Evolutionary conservation across 2,329 filamentous ascomycete species (phyloP).

Genomic region (Tricladium varicosporioides): DNA sequence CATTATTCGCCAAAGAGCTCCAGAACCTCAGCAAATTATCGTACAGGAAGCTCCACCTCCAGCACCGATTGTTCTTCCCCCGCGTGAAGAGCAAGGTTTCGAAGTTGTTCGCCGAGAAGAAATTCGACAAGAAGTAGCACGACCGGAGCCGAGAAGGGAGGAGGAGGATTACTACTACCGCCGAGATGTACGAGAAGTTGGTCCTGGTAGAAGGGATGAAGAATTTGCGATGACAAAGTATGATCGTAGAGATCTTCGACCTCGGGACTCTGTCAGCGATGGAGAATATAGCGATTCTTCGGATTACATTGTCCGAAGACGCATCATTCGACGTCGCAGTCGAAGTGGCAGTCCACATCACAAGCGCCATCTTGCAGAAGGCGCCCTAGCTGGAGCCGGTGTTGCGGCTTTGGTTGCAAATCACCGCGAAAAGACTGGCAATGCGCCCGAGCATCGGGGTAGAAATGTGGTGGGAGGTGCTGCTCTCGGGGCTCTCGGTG

Average conservation of each 20-base stretch:
- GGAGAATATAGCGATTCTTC: constrained; percentile 46
- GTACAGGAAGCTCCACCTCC: constrained; percentile 56
- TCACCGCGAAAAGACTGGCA: constrained; percentile 44
- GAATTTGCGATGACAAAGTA: constrained; percentile 34
- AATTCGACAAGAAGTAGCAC: constrained; percentile 19
- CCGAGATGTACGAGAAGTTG: constrained; percentile 33
- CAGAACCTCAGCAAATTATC: constrained; percentile 58
- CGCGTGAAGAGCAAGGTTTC: constrained; percentile 22
- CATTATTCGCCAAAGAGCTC: constrained; percentile 54
- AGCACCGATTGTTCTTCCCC: constrained; percentile 45
- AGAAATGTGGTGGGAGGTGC: constrained; percentile 47
- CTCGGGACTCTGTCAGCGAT: constrained; percentile 33
- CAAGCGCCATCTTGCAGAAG: constrained; percentile 60
- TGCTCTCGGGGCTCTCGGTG: constrained; percentile 60
- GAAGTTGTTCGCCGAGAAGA: constrained; percentile 28
- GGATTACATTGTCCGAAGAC: constrained; percentile 41
- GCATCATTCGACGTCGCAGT: constrained; percentile 46
- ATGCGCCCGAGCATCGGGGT: constrained; percentile 28
- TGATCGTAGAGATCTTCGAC: constrained; percentile 39
- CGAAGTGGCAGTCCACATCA: constrained; percentile 48
- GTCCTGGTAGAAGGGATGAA: constrained; percentile 21
- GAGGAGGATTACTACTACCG: constrained; percentile 38
- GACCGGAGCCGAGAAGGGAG: constrained; percentile 27
- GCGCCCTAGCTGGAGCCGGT: constrained; percentile 63
- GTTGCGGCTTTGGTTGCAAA: constrained; percentile 57